These are phyloP conservation scores for Rhipidocladum racemiflorum DNA, from an alignment of 176 grass and related monocot genomes.

Conservation along the genomic window DNA sequence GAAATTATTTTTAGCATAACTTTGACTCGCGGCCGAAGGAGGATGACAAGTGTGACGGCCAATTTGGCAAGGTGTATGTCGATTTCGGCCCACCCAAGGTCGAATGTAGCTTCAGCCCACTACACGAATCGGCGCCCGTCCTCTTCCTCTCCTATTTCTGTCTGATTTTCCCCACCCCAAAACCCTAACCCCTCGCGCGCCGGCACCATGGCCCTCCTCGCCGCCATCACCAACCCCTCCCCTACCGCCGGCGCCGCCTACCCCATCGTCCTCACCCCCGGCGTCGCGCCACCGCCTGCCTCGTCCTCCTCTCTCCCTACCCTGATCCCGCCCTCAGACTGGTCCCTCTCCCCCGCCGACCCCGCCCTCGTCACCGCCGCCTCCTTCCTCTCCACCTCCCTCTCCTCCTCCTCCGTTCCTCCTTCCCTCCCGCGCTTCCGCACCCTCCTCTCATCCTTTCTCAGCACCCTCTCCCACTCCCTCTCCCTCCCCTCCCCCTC, in stretches of 20 bases:
- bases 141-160: too few relatives aligned
- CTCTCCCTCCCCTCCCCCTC: constrained; percentile 29
- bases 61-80: too few relatives aligned
- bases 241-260: background rate
- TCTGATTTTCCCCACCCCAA: background rate
- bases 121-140: background rate
- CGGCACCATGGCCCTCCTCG: constrained; percentile 68
- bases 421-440: constrained; percentile 31
- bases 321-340: constrained; percentile 45
- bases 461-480: constrained; percentile 27
- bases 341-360: constrained; percentile 53
- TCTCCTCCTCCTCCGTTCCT: constrained; percentile 11
- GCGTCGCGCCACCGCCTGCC: constrained; percentile 21
- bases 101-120: too few relatives aligned
- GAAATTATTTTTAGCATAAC: too few relatives aligned
- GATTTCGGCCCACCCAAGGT: too few relatives aligned
- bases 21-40: too few relatives aligned
- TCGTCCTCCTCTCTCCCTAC: constrained; percentile 25
- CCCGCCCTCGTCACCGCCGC: constrained; percentile 40
- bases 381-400: constrained; percentile 28
- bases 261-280: constrained; percentile 58
- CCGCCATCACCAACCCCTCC: constrained; percentile 35
- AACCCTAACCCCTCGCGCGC: constrained; percentile 54
- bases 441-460: constrained; percentile 44
- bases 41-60: too few relatives aligned